A percentile compares a stretch with the other conserved stretches of the same genome.
These are phyloP conservation scores for Prunus padus DNA, from an alignment of 306 rosid species.

Conservation along the genomic window DNA sequence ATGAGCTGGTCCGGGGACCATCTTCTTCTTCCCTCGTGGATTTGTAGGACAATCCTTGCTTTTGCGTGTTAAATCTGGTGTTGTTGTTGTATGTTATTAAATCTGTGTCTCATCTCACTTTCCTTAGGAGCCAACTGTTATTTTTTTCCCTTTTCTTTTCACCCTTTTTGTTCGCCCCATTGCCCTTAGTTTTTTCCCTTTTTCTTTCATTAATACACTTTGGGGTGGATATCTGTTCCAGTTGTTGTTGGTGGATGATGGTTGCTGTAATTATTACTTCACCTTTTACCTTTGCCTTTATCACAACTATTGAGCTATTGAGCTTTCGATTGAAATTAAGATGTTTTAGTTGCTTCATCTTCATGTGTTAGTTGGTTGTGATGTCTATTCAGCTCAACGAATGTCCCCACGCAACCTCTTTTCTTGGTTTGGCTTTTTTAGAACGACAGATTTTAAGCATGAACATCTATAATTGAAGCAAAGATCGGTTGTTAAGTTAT, in stretches of 20 bases:
- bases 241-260: slow-evolving; percentile 20
- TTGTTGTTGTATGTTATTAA: slow-evolving; percentile 19
- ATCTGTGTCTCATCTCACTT: slow-evolving; percentile 13
- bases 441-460: no score
- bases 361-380: slow-evolving; percentile 32
- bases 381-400: slow-evolving; percentile 31
- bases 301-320: slow-evolving; percentile 8
- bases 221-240: slow-evolving; percentile 30
- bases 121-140: slow-evolving; percentile 22
- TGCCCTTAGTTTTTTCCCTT: slow-evolving; percentile 14
- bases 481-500: background rate
- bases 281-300: slow-evolving; percentile 17
- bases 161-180: background rate
- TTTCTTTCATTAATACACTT: slow-evolving; percentile 8
- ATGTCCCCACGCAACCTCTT: slow-evolving; percentile 26
- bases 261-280: slow-evolving; percentile 35
- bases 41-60: slow-evolving; percentile 21
- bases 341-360: slow-evolving; percentile 16
- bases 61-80: slow-evolving; percentile 24
- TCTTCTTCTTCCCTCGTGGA: background rate
- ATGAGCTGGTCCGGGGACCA: slow-evolving; percentile 22
- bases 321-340: slow-evolving; percentile 26
- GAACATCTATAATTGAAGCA: slow-evolving; percentile 21
- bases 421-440: background rate
- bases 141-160: background rate